phyloP scores from a whole-genome alignment of 768 basidiomycete genomes.

The Pleurotus tuoliensis region DNA sequence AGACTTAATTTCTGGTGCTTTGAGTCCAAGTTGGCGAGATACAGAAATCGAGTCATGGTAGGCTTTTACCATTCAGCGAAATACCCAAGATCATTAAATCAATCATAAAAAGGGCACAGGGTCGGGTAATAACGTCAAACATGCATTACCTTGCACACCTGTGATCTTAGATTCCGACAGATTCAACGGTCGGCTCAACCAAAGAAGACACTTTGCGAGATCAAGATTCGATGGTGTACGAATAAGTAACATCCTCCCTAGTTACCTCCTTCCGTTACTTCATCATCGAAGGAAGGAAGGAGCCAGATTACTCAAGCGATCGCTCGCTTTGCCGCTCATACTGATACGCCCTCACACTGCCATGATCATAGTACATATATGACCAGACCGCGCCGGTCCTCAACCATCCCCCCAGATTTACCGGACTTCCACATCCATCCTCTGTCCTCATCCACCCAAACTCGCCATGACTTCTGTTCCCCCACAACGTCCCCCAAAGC shows the following conservation, averaged over 20 bases:
- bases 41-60: neutral
- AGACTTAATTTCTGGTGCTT: too few species aligned
- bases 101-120: too few species aligned
- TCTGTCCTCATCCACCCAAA: neutral
- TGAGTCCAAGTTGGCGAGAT: too few species aligned
- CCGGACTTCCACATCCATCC: neutral
- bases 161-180: too few species aligned
- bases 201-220: too few species aligned
- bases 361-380: conserved; percentile 2
- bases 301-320: neutral
- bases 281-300: neutral
- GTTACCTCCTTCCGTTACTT: conserved; percentile 4
- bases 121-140: too few species aligned
- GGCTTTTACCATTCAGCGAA: too few species aligned
- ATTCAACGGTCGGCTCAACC: too few species aligned
- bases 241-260: neutral
- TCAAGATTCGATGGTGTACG: too few species aligned
- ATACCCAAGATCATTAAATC: too few species aligned
- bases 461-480: neutral
- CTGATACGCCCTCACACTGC: neutral
- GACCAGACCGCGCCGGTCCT: neutral
- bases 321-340: neutral
- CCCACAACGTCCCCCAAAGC: conserved; percentile 19
- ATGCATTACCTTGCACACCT: too few species aligned
- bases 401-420: neutral